A percentile compares a stretch with the other conserved stretches of the same genome.
These are phyloP conservation scores for Coniochaeta sp. DNA, from an alignment of 2,329 filamentous ascomycete genomes.

Conservation along the genomic window DNA sequence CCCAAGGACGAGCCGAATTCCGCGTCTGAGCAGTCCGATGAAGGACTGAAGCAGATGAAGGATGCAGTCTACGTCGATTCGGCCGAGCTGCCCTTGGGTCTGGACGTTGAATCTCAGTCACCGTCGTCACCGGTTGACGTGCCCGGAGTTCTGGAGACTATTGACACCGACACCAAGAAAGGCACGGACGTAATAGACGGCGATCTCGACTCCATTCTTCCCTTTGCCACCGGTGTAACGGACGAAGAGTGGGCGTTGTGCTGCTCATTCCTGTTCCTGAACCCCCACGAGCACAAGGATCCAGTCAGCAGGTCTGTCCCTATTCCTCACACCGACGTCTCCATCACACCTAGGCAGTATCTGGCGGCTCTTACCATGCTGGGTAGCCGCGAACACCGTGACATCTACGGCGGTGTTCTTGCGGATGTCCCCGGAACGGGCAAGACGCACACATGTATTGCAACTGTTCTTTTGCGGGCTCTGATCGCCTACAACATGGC, in stretches of 20 bases:
- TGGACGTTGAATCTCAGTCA: not conserved
- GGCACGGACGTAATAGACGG: not conserved
- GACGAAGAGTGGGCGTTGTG: conserved; percentile 2
- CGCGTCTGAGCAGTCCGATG: too few species aligned
- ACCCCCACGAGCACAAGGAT: conserved; percentile 12
- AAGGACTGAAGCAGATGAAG: not conserved
- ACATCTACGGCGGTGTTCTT: conserved; percentile 13
- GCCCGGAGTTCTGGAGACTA: not conserved
- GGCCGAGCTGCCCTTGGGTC: not conserved
- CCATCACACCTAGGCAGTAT: conserved; percentile 14
- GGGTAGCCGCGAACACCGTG: conserved; percentile 10
- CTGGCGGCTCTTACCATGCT: conserved; percentile 17
- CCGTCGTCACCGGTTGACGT: not conserved
- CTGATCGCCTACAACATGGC: conserved; percentile 3
- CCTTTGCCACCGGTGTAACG: not conserved
- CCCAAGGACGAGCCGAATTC: too few species aligned
- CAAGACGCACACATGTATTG: conserved; percentile 1
- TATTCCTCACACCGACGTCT: conserved; percentile 13
- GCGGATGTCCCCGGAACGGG: conserved; percentile 12
- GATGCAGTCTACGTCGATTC: not conserved
- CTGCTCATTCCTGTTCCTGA: conserved; percentile 12
- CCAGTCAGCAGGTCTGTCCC: conserved; percentile 10
- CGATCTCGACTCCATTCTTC: not conserved
- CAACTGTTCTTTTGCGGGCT: not conserved
- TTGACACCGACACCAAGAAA: conserved; percentile 1